Base-by-base conservation (phyloP, 1,284 basidiomycete genomes). In the Leucoagaricus sp. region DNA sequence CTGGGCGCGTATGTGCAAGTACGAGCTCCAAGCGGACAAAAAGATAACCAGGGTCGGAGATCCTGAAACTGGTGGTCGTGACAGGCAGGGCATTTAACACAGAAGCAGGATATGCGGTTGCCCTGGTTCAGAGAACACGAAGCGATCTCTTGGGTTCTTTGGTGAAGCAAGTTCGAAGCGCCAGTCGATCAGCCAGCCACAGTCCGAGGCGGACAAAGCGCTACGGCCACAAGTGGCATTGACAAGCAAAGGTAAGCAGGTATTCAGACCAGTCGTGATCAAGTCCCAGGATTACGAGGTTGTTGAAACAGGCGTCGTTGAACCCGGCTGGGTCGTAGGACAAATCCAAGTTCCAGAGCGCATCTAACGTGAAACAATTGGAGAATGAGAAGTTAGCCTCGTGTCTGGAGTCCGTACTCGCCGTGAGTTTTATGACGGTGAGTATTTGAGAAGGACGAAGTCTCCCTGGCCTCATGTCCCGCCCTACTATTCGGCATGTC, bases 391-490 rank as follows among this genome's bases (percentile, higher is more conserved):
- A 53, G 51, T 28, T 17, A 12, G 52, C 52, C 52, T 53, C 44
- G 44, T 53, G 52, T 46, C 12, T n/a, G 15, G 17, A 15, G 19
- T 38, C 34, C 52, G 33, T 53, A 17, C 31, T 47, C 42, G 42
- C 31, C 51, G 41, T 28, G 31, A 19, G n/a, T 17, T 21, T 31
- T 44, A 29, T 28, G 31, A 53, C 13, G 31, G 21, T 38, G 21
- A 40, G 29, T 19, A 47, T 38, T 38, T 2, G 25, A 40, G 25
- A 36, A 19, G 3, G 19, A 38, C 26, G 21, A 38, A 26, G 47
- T 31, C 13, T 40, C 52, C 44, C 23, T 47, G 25, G 19, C 52
- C 52, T 53, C 44, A 42, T 53, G 44, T 26, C 41, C 50, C 41
- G 31, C 40, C 28, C 29, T 38, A 8, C 28, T 46, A 33, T 28